Conservation (phyloP, 2,329 filamentous ascomycete species). For the Aspergillus spinulosporus region DNA sequence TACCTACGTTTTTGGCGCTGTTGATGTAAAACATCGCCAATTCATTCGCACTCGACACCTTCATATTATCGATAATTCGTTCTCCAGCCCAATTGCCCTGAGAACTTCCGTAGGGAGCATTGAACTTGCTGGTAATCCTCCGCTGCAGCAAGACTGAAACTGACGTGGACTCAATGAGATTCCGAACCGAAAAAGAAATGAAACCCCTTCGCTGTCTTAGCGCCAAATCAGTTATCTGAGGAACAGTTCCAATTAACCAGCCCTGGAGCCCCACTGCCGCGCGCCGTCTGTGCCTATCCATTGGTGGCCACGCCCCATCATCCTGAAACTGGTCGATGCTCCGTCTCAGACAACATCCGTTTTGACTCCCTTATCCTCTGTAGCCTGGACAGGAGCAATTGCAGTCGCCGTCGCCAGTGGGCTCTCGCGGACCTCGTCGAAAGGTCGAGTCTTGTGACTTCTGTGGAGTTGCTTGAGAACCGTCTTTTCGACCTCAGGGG, state of each 20-base stretch:
- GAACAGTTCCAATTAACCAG: neutral
- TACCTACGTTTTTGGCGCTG: neutral
- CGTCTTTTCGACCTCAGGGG: slow-evolving; percentile 2
- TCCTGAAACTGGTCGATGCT: slow-evolving; percentile 24
- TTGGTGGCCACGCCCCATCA: slow-evolving; percentile 16
- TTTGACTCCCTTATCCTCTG: slow-evolving; percentile 3
- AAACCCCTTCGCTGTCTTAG: slow-evolving; percentile 17
- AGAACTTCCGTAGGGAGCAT: neutral
- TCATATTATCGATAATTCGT: neutral
- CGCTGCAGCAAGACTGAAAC: slow-evolving; percentile 18
- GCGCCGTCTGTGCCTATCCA: slow-evolving; percentile 13
- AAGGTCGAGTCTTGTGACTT: slow-evolving; percentile 13
- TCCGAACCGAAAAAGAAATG: slow-evolving; percentile 13
- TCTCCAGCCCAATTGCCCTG: neutral
- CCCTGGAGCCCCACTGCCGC: neutral
- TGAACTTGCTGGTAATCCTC: neutral
- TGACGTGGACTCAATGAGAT: slow-evolving; percentile 20
- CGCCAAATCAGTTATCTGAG: slow-evolving; percentile 17
- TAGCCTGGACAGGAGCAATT: slow-evolving; percentile 10
- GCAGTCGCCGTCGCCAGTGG: slow-evolving; percentile 14
- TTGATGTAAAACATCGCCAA: neutral
- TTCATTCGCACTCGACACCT: too few species aligned
- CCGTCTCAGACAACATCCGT: slow-evolving; percentile 12
- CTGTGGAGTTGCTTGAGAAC: slow-evolving; percentile 3
- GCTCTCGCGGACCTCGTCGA: slow-evolving; percentile 3